phyloP scores from a whole-genome alignment of 129 eudicot species.

The Artemisia argyi region DNA sequence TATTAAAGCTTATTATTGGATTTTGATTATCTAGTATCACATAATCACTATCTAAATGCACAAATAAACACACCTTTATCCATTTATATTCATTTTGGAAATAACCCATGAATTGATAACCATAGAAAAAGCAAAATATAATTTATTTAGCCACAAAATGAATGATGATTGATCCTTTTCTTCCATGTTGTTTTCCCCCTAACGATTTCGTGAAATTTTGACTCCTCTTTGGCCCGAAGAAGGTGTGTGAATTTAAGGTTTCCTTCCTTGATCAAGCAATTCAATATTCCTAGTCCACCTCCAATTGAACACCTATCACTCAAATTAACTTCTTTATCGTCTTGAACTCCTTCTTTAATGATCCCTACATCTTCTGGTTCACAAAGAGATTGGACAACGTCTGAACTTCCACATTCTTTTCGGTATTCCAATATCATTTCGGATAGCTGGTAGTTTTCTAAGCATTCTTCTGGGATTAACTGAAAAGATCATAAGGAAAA shows the following conservation, averaged over 20 bases:
- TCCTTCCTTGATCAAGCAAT: slow-evolving; percentile 37
- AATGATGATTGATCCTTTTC: slow-evolving; percentile 34
- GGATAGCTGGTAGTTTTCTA: slow-evolving; percentile 62
- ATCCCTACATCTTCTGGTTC: slow-evolving; percentile 51
- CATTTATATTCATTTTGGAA: slow-evolving; percentile 21
- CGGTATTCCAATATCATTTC: slow-evolving; percentile 63
- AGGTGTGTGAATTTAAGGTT: slow-evolving; percentile 57
- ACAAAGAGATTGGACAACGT: slow-evolving; percentile 69
- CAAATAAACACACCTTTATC: not conserved
- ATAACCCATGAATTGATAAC: slow-evolving; percentile 27
- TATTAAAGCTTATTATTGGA: slow-evolving; percentile 11
- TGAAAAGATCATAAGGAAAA: slow-evolving; percentile 22
- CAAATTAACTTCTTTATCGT: slow-evolving; percentile 14
- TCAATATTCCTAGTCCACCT: slow-evolving; percentile 37
- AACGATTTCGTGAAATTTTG: slow-evolving; percentile 60
- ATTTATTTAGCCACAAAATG: slow-evolving; percentile 24
- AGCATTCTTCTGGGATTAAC: slow-evolving; percentile 63
- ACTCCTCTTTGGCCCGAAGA: slow-evolving; percentile 60
- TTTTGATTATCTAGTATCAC: slow-evolving; percentile 22
- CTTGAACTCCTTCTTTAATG: slow-evolving; percentile 41
- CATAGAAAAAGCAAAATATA: not conserved
- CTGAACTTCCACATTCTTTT: slow-evolving; percentile 85
- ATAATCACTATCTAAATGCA: slow-evolving; percentile 5
- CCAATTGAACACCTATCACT: slow-evolving; percentile 40
- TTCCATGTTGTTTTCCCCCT: slow-evolving; percentile 91